These are phyloP conservation scores for Fragaria vesca DNA, from an alignment of 306 rosid species.

Conservation along the genomic window DNA sequence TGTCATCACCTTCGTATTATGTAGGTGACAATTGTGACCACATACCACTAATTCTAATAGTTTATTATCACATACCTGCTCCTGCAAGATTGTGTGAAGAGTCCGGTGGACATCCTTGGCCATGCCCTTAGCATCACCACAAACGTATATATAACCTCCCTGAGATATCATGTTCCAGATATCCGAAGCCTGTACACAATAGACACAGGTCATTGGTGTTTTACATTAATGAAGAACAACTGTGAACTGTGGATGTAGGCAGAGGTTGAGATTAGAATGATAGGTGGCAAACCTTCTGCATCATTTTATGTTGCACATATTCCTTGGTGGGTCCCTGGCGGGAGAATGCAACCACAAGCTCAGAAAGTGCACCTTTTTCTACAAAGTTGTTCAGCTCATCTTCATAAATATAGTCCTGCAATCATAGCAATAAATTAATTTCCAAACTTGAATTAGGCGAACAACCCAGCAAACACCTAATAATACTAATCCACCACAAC, in stretches of 20 bases:
- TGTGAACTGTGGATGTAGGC: neutral
- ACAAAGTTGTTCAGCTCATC: slow-evolving; percentile 77
- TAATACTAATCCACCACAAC: neutral
- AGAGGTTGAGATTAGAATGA: neutral
- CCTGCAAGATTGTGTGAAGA: slow-evolving; percentile 76
- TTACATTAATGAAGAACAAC: neutral
- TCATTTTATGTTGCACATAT: slow-evolving; percentile 94
- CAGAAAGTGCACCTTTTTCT: slow-evolving; percentile 72
- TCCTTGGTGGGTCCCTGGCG: slow-evolving; percentile 88
- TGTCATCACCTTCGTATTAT: neutral
- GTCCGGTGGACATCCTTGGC: slow-evolving; percentile 97
- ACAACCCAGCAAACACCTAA: neutral
- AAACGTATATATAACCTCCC: slow-evolving; percentile 85
- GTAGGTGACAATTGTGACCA: slow-evolving; percentile 22
- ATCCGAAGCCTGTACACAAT: slow-evolving; percentile 66
- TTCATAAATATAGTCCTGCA: slow-evolving; percentile 88
- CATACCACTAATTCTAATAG: neutral
- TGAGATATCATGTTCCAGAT: slow-evolving; percentile 82
- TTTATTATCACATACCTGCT: slow-evolving; percentile 52
- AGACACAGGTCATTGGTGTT: slow-evolving; percentile 5
- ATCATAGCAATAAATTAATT: slow-evolving; percentile 2
- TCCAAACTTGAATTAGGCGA: neutral
- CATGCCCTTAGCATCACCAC: slow-evolving; percentile 99
- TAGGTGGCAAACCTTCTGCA: slow-evolving; percentile 61
- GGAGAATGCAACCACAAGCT: slow-evolving; percentile 89